Conservation (phyloP, 495 filamentous ascomycete species). For the Aspergillus conjunctus region DNA sequence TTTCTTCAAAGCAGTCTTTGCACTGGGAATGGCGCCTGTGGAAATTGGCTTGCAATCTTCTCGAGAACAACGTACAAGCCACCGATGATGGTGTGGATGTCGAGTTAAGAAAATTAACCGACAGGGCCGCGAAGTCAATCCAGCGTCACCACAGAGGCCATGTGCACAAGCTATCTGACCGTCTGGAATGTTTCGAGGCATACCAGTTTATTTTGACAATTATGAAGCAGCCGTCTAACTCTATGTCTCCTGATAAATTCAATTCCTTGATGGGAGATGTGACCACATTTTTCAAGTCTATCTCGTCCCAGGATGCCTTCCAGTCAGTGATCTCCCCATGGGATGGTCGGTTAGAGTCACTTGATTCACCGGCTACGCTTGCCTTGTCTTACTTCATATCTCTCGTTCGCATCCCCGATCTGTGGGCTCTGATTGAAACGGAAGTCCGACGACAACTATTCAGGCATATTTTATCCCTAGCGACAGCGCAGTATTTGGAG, state of each 20-base stretch:
- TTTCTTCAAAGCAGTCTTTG: slow-evolving; percentile 39
- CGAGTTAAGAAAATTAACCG: slow-evolving; percentile 25
- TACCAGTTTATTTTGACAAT: slow-evolving; percentile 41
- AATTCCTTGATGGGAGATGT: slow-evolving; percentile 32
- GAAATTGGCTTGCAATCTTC: slow-evolving; percentile 41
- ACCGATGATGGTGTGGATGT: slow-evolving; percentile 24
- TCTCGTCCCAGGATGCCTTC: slow-evolving; percentile 32
- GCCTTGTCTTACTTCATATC: slow-evolving; percentile 42
- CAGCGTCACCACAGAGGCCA: slow-evolving; percentile 37
- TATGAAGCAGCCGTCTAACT: slow-evolving; percentile 25
- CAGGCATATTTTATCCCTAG: slow-evolving; percentile 39
- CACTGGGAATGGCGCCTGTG: slow-evolving; percentile 54
- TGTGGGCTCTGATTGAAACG: slow-evolving; percentile 35
- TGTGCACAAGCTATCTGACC: slow-evolving; percentile 28
- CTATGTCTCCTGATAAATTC: slow-evolving; percentile 28
- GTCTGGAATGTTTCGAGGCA: slow-evolving; percentile 45
- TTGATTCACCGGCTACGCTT: slow-evolving; percentile 36
- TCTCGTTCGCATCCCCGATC: slow-evolving; percentile 35
- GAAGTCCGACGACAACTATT: slow-evolving; percentile 38
- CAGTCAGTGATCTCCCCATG: slow-evolving; percentile 39
- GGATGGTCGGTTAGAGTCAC: slow-evolving; percentile 42
- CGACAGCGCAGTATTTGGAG: slow-evolving; percentile 37
- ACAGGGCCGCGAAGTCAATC: slow-evolving; percentile 35
- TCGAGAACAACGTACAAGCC: slow-evolving; percentile 34
- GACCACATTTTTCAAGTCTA: slow-evolving; percentile 32